Base-by-base conservation (phyloP, 164 flowering plant species). In the Paratinospora sagittata region DNA sequence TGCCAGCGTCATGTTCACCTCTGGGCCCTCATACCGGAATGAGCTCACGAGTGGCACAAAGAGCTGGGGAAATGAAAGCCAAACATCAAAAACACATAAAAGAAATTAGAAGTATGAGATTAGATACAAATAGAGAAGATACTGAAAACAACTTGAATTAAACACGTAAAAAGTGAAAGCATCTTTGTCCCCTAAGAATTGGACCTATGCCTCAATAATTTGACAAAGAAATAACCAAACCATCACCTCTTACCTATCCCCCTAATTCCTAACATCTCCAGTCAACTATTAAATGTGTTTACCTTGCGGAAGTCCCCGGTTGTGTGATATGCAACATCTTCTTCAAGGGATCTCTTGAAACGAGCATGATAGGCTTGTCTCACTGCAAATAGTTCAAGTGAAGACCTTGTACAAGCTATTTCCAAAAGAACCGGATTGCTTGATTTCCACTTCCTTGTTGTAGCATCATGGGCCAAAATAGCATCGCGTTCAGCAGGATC, bases 401-500 rank as follows among this genome's bases (percentile, higher is more conserved):
- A 80, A 33, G 90, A 75, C 74, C 95, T 89, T 0, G 91, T 82
- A 72, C 92, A 86, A 52, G 90, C 90, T 68, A 89, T 85, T 84
- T 91, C 97, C 82, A 90, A 62, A 9, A 91, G 76, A 65, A 88
- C 87, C 66, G 66, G 81, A 71, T 84, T 81, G 77, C 82, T 80
- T 19, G 83, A 36, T 24, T 77, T 82, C 84, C 78, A 75, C 77
- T 62, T 87, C 79, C 70, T 89, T 4, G 19, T 52, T 52, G 84
- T 78, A 36, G 97, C 86, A 75, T 88, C 90, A 73, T 90, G 82
- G 8, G 86, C 88, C 77, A 90, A 62, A 9, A 78, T 19, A 0
- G 97, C 97, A 81, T 89, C 92, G 23, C 94, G 88, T 69, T 92
- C 96, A 41, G 88, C 75, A 37, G 97, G 87, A 57, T 85, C 88